These are phyloP conservation scores for Exophiala sp. DNA, from an alignment of 2,329 filamentous ascomycete species.

Conservation along the genomic window DNA sequence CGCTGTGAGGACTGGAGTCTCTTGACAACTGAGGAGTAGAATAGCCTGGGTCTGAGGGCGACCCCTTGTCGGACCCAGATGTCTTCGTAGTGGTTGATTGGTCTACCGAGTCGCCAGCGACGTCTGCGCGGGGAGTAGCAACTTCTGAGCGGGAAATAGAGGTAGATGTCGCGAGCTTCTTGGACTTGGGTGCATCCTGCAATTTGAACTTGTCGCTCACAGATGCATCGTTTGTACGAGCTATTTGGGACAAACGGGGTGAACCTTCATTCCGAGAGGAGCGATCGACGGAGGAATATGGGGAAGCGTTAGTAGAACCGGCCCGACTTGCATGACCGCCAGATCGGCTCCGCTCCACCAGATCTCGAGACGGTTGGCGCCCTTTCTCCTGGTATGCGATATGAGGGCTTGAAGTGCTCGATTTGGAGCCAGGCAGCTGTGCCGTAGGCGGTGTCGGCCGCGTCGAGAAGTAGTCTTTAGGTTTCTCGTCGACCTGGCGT, in stretches of 20 bases:
- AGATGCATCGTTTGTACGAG: slow-evolving; percentile 17
- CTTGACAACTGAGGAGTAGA: slow-evolving; percentile 50
- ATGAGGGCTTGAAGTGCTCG: slow-evolving; percentile 58
- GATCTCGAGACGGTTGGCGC: slow-evolving; percentile 42
- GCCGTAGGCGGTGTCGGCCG: slow-evolving; percentile 24
- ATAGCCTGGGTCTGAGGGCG: slow-evolving; percentile 30
- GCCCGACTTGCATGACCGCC: slow-evolving; percentile 30
- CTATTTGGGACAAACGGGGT: slow-evolving; percentile 15
- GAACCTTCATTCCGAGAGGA: slow-evolving; percentile 17
- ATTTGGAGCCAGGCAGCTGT: slow-evolving; percentile 36
- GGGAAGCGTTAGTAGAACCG: slow-evolving; percentile 21
- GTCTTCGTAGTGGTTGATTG: slow-evolving; percentile 17
- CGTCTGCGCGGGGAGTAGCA: slow-evolving; percentile 20
- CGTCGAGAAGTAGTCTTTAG: slow-evolving; percentile 53
- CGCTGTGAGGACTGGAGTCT: slow-evolving; percentile 55
- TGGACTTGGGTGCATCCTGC: slow-evolving; percentile 70
- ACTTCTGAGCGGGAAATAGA: slow-evolving; percentile 38
- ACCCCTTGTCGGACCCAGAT: slow-evolving; percentile 31
- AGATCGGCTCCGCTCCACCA: slow-evolving; percentile 37
- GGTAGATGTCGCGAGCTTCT: slow-evolving; percentile 35
- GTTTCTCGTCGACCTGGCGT: slow-evolving; percentile 47
- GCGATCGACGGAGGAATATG: slow-evolving; percentile 13
- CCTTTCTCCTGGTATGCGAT: slow-evolving; percentile 87
- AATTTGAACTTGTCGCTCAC: slow-evolving; percentile 62
- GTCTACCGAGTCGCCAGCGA: slow-evolving; percentile 11